Conservation (phyloP, 768 basidiomycete genomes). For the Panaeolus cyanescens region DNA sequence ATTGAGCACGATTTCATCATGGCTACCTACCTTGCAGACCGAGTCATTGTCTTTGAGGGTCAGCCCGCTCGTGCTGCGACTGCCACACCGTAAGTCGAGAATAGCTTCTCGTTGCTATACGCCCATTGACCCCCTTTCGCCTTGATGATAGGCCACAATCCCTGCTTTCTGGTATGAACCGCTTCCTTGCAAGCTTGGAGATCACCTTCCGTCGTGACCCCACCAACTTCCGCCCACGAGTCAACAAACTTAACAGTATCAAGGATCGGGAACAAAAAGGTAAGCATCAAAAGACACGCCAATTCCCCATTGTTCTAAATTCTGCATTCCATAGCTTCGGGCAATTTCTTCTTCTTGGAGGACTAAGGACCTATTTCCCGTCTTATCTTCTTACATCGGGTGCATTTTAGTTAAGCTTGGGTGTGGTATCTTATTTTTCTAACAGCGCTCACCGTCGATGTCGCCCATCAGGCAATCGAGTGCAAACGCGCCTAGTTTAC, state of each 20-base stretch:
- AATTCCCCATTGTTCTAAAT: conserved; percentile 1
- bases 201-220: conserved; percentile 99
- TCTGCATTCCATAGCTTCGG: conserved; percentile 50
- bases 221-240: conserved; percentile 87
- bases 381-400: background rate
- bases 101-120: background rate
- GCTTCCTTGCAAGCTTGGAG: conserved; percentile 92
- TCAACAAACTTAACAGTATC: conserved; percentile 83
- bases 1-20: conserved; percentile 99
- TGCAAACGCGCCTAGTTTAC: background rate
- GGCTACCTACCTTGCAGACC: conserved; percentile 98
- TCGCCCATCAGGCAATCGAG: background rate
- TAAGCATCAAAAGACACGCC: conserved; percentile 33
- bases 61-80: conserved; percentile 85
- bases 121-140: background rate
- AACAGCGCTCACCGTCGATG: background rate
- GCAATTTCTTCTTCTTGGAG: conserved; percentile 94
- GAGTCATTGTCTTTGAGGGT: conserved; percentile 92
- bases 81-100: conserved; percentile 70
- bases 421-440: background rate
- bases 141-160: conserved; percentile 85
- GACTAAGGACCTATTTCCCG: conserved; percentile 44
- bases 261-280: conserved; percentile 90
- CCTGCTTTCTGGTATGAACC: conserved; percentile 95
- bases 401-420: background rate